Conservation (phyloP, 192 early-diverging fungal genomes). For the Umbelopsis ramanniana region DNA sequence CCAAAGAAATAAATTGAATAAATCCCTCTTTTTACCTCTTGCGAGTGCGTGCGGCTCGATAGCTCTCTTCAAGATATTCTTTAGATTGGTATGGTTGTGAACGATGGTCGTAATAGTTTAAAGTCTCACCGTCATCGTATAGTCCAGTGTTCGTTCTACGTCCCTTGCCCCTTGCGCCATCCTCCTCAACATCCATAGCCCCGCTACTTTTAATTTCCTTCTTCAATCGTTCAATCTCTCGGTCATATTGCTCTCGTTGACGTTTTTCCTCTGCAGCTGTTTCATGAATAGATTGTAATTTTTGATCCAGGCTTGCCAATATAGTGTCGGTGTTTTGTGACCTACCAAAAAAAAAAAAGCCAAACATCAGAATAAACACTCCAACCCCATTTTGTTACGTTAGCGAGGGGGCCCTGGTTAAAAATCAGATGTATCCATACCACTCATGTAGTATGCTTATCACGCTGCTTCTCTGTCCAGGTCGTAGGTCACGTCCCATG, state of each 20-base stretch:
- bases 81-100: conserved; percentile 5
- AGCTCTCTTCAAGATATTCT: conserved; percentile 22
- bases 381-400: too few relatives aligned
- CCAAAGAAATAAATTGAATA: not conserved
- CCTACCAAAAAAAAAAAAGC: conserved; percentile 33
- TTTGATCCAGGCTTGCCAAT: conserved; percentile 52
- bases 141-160: conserved; percentile 8
- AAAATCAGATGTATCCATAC: conserved; percentile 36
- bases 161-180: conserved; percentile 13
- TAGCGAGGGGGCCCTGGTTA: not conserved
- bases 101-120: not conserved
- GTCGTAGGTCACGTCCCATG: conserved; percentile 82
- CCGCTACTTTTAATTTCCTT: conserved; percentile 39
- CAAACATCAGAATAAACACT: too few relatives aligned
- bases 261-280: conserved; percentile 43
- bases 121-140: conserved; percentile 20
- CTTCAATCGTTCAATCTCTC: conserved; percentile 47
- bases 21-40: conserved; percentile 1
- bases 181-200: conserved; percentile 12
- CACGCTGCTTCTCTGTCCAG: conserved; percentile 63
- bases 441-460: conserved; percentile 60
- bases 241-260: conserved; percentile 50
- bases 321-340: conserved; percentile 60
- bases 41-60: conserved; percentile 7
- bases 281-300: conserved; percentile 56